Evolutionary conservation across 2,329 filamentous ascomycete genomes (phyloP).

Genomic region (Daldinia eschscholtzii): DNA sequence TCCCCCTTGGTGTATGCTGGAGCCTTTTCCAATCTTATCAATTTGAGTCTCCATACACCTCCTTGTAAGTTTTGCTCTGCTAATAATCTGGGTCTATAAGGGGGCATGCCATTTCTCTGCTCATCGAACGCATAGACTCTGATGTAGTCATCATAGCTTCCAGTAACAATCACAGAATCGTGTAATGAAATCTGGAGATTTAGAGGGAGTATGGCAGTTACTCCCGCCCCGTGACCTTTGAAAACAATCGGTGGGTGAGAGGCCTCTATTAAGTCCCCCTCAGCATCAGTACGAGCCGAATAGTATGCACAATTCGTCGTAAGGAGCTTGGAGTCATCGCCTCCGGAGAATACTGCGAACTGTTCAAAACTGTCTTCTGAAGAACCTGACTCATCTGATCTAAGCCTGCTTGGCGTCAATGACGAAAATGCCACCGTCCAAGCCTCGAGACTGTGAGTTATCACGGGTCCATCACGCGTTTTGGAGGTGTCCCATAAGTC

Average conservation of each 20-base stretch:
- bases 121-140: conserved; percentile 71
- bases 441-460: conserved; percentile 73
- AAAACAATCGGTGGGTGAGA: conserved; percentile 50
- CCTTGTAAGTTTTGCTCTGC: conserved; percentile 77
- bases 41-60: conserved; percentile 88
- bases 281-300: conserved; percentile 24
- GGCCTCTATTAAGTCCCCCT: conserved; percentile 33
- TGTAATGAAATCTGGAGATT: conserved; percentile 56
- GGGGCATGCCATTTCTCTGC: conserved; percentile 56
- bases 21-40: conserved; percentile 58
- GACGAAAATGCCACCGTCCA: conserved; percentile 77
- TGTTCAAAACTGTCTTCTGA: conserved; percentile 29
- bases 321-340: conserved; percentile 78
- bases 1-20: conserved; percentile 35
- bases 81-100: conserved; percentile 64
- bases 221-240: conserved; percentile 81
- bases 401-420: conserved; percentile 20
- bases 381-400: conserved; percentile 8
- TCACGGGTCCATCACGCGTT: conserved; percentile 55
- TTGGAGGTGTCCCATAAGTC: conserved; percentile 56
- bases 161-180: conserved; percentile 77
- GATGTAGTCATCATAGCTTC: conserved; percentile 90
- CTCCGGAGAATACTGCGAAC: conserved; percentile 73
- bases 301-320: conserved; percentile 56
- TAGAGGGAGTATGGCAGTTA: conserved; percentile 87